phyloP scores from a whole-genome alignment of 371 early-diverging fungal species.

The Thermomucor indicae-seudaticae region DNA sequence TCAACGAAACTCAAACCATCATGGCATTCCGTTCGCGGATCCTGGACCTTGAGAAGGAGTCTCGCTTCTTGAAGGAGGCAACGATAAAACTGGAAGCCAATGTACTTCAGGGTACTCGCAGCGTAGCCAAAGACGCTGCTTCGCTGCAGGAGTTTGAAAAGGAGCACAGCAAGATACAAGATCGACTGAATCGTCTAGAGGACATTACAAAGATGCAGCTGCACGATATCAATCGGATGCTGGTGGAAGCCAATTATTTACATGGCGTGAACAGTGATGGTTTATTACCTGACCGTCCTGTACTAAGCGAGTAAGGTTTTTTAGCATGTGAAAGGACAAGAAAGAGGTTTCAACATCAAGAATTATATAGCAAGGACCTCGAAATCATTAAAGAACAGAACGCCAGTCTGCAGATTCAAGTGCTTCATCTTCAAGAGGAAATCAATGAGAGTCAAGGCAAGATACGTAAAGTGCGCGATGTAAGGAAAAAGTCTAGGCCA shows the following conservation, averaged over 20 bases:
- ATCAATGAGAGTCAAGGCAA: constrained; percentile 66
- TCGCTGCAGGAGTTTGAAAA: constrained; percentile 37
- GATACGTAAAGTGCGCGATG: constrained; percentile 77
- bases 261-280: constrained; percentile 40
- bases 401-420: constrained; percentile 54
- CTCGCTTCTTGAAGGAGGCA: constrained; percentile 26
- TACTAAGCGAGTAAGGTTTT: constrained; percentile 45
- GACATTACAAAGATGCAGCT: constrained; percentile 62
- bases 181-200: constrained; percentile 56
- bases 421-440: constrained; percentile 64
- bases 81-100: constrained; percentile 24
- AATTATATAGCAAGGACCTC: constrained; percentile 37
- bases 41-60: constrained; percentile 44
- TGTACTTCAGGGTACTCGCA: constrained; percentile 36
- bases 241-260: constrained; percentile 55
- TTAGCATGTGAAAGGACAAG: too few species aligned
- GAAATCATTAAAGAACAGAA: constrained; percentile 60
- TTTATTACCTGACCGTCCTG: constrained; percentile 22
- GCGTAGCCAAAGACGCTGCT: constrained; percentile 26
- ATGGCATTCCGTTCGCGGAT: constrained; percentile 48
- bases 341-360: too few species aligned
- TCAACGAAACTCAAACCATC: constrained; percentile 44
- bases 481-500: constrained; percentile 13
- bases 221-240: constrained; percentile 66
- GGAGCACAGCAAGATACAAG: constrained; percentile 56